Evolutionary conservation across 768 basidiomycete genomes (phyloP).

Genomic region (Lentinula edodes): DNA sequence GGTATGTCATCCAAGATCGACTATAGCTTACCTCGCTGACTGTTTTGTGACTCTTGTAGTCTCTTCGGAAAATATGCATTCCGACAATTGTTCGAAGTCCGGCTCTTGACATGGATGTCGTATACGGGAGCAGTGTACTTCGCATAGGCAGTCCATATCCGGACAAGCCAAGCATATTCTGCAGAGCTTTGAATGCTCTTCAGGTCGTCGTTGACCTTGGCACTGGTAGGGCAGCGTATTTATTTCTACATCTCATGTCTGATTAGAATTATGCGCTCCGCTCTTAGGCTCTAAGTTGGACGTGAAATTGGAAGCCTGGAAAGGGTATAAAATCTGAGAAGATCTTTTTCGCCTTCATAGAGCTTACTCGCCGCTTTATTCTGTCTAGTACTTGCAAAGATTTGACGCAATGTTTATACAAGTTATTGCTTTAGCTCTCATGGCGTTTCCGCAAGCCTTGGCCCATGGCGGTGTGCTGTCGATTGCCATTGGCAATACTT

Average conservation of each 20-base stretch:
- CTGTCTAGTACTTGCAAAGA: background rate
- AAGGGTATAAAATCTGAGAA: too few species aligned
- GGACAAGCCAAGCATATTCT: background rate
- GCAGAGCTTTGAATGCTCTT: background rate
- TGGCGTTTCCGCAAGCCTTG: conserved; percentile 23
- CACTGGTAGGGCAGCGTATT: background rate
- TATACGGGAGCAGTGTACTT: background rate
- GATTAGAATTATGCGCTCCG: background rate
- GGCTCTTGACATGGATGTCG: background rate
- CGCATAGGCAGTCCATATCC: background rate
- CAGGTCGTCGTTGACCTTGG: background rate
- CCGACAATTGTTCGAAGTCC: background rate
- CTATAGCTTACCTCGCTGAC: background rate
- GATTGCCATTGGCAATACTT: conserved; percentile 31
- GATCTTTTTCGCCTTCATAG: background rate
- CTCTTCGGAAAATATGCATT: background rate
- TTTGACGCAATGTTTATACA: conserved; percentile 1
- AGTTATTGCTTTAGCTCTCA: conserved; percentile 15
- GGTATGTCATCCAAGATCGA: background rate
- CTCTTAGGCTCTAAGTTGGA: too few species aligned
- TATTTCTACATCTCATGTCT: background rate
- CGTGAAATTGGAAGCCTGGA: too few species aligned
- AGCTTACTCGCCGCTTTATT: background rate
- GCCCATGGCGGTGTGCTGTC: conserved; percentile 41
- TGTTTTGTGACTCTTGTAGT: background rate